These are phyloP conservation scores for Aspergillus costaricaensis DNA, from an alignment of 2,329 filamentous ascomycete genomes.

Conservation along the genomic window DNA sequence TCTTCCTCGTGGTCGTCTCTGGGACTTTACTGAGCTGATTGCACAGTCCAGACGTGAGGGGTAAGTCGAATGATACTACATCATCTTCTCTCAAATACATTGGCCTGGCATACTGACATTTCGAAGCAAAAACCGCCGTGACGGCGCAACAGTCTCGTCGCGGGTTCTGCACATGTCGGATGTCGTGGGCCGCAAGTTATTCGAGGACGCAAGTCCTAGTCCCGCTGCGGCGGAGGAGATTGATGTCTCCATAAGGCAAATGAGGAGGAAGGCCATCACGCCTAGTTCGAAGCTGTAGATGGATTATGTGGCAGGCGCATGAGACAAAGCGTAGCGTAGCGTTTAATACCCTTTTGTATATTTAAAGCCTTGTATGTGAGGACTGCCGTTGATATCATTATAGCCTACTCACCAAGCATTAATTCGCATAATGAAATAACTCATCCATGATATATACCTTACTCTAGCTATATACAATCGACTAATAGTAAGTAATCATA, in stretches of 20 bases:
- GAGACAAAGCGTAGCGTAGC: no score
- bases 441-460: no score
- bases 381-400: no score
- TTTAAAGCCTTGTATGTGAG: no score
- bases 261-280: conserved; percentile 40
- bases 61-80: conserved; percentile 29
- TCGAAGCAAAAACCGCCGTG: conserved; percentile 80
- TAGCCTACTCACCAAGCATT: no score
- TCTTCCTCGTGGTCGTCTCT: conserved; percentile 72
- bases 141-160: conserved; percentile 83
- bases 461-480: no score
- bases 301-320: no score
- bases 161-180: conserved; percentile 79
- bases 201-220: conserved; percentile 41
- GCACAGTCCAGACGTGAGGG: conserved; percentile 81
- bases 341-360: no score
- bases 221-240: conserved; percentile 23
- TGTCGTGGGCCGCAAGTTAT: conserved; percentile 69
- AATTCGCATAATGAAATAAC: no score
- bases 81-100: not conserved
- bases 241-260: conserved; percentile 38
- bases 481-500: no score
- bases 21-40: conserved; percentile 90
- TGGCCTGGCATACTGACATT: not conserved
- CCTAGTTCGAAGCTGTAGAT: conserved; percentile 35